These are phyloP conservation scores for Colletotrichum sp. DNA, from an alignment of 2,329 filamentous ascomycete genomes.

Conservation along the genomic window DNA sequence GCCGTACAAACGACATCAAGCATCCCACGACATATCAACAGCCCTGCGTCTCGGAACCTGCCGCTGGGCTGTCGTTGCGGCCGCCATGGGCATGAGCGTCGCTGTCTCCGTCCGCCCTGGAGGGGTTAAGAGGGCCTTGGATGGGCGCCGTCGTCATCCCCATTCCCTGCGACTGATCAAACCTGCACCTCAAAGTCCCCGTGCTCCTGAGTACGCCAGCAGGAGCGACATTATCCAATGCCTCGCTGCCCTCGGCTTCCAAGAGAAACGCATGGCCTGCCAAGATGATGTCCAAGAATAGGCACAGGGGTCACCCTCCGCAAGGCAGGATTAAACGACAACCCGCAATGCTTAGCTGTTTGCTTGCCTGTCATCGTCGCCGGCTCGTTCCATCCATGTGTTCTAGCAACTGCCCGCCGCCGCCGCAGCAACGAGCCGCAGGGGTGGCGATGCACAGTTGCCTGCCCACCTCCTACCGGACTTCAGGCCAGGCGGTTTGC, in stretches of 20 bases:
- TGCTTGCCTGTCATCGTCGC: neutral
- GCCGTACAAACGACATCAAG: neutral
- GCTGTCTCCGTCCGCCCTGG: neutral
- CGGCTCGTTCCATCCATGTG: neutral
- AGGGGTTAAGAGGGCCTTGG: neutral
- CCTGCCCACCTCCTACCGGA: neutral
- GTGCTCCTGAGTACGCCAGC: neutral
- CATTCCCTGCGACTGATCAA: neutral
- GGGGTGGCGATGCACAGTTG: neutral
- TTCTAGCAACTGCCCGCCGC: neutral
- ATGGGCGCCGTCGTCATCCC: neutral
- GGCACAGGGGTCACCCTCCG: neutral
- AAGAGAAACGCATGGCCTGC: conserved; percentile 5
- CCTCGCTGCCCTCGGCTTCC: neutral
- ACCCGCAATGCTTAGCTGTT: conserved; percentile 12
- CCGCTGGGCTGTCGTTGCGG: neutral
- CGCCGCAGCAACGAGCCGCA: neutral
- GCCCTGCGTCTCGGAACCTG: conserved; percentile 16
- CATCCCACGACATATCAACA: conserved; percentile 1
- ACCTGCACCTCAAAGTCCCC: neutral
- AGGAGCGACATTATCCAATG: neutral
- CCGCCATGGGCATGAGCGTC: neutral
- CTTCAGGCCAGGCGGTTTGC: neutral
- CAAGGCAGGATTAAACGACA: conserved; percentile 10
- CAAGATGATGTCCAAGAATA: conserved; percentile 17